Evolutionary conservation across 805 yeast genomes (phyloP).

Genomic region (Candida endomychidarum): DNA sequence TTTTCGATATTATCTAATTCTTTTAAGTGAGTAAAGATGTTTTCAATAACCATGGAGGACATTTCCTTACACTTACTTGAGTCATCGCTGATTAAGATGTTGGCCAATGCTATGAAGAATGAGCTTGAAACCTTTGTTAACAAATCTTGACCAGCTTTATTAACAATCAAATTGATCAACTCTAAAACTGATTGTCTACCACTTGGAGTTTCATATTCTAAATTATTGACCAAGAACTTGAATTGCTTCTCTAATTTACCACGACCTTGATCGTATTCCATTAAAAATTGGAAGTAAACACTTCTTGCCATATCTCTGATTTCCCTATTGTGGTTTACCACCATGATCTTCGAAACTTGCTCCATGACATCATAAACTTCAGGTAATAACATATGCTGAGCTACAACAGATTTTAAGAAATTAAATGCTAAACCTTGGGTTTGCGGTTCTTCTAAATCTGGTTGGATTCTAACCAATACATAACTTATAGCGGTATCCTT

Average conservation of each 20-base stretch:
- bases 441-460: slow-evolving; percentile 88
- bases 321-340: slow-evolving; percentile 80
- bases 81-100: slow-evolving; percentile 76
- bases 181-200: slow-evolving; percentile 94
- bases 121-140: slow-evolving; percentile 64
- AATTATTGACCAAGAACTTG: slow-evolving; percentile 73
- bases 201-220: slow-evolving; percentile 77
- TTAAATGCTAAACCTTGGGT: slow-evolving; percentile 86
- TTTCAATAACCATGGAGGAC: slow-evolving; percentile 63
- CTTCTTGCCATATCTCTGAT: slow-evolving; percentile 84
- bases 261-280: slow-evolving; percentile 93
- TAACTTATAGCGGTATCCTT: slow-evolving; percentile 74
- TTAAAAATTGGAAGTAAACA: slow-evolving; percentile 77
- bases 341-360: slow-evolving; percentile 76
- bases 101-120: slow-evolving; percentile 79
- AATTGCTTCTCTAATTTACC: slow-evolving; percentile 82
- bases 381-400: slow-evolving; percentile 73
- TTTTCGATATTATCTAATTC: slow-evolving; percentile 37
- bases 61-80: slow-evolving; percentile 78
- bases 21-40: slow-evolving; percentile 50
- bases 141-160: slow-evolving; percentile 61
- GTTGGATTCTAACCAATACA: slow-evolving; percentile 67
- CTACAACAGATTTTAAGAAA: slow-evolving; percentile 74
- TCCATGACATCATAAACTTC: slow-evolving; percentile 91
- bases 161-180: slow-evolving; percentile 66